Conservation (phyloP, 805 yeast species). For the Candida xiaguanensis region DNA sequence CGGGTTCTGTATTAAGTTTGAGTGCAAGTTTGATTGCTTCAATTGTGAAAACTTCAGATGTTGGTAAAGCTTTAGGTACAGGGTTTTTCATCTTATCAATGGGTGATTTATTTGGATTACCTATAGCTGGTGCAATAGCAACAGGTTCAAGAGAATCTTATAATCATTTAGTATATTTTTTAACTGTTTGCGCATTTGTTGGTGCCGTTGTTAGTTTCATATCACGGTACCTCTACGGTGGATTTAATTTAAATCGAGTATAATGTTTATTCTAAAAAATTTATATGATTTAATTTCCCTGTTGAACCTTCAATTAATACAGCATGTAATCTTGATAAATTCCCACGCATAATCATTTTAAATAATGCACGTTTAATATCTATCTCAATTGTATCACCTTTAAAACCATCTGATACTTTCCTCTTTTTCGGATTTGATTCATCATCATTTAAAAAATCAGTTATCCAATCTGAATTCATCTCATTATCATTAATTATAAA, state of each 20-base stretch:
- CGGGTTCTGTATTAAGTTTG: constrained; percentile 24
- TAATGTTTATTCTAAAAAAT: constrained; percentile 1
- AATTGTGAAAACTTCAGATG: constrained; percentile 21
- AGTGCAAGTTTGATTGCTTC: constrained; percentile 25
- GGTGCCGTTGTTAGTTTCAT: constrained; percentile 19
- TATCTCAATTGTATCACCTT: constrained; percentile 42
- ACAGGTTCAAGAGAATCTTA: constrained; percentile 11
- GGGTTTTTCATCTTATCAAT: constrained; percentile 23
- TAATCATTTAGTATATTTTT: constrained; percentile 23
- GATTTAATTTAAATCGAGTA: constrained; percentile 13
- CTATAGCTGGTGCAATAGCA: constrained; percentile 26
- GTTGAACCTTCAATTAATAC: constrained; percentile 29
- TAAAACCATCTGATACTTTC: constrained; percentile 8
- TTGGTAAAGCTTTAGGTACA: constrained; percentile 25
- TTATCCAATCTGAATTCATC: constrained; percentile 31
- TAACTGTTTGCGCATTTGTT: constrained; percentile 16
- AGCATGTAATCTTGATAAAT: constrained; percentile 22
- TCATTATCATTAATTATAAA: constrained; percentile 31
- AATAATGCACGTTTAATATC: constrained; percentile 42
- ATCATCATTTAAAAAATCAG: constrained; percentile 20
- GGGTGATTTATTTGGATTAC: constrained; percentile 27
- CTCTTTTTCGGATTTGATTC: constrained; percentile 12
- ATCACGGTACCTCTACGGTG: constrained; percentile 21
- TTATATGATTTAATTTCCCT: neutral
- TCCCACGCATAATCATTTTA: constrained; percentile 27